These are phyloP conservation scores for Nidula microcarpa DNA, from an alignment of 768 basidiomycete species.

Conservation along the genomic window DNA sequence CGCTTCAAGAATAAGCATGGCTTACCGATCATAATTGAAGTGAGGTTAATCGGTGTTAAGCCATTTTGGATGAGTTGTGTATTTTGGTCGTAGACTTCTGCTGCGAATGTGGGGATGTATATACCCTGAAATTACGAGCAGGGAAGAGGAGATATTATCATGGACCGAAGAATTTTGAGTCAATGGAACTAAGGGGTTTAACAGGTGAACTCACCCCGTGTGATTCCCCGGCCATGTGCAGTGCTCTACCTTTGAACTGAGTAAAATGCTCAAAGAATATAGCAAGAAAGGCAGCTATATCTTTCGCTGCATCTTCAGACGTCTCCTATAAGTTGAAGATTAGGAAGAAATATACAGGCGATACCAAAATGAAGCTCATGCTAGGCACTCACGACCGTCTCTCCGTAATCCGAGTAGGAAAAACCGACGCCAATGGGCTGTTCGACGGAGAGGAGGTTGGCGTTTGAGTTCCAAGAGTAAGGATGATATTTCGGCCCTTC, in stretches of 20 bases:
- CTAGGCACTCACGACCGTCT: constrained; percentile 42
- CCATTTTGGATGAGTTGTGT: constrained; percentile 45
- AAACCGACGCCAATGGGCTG: constrained; percentile 62
- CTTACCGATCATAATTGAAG: constrained; percentile 67
- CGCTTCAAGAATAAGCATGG: neutral
- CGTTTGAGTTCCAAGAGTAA: constrained; percentile 66
- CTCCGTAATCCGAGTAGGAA: constrained; percentile 63
- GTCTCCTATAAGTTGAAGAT: constrained; percentile 38
- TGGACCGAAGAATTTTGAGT: too few species aligned
- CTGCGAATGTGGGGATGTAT: constrained; percentile 72
- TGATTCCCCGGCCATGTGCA: constrained; percentile 72
- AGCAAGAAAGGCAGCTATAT: constrained; percentile 67
- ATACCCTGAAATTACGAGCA: constrained; percentile 43
- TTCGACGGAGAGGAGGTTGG: constrained; percentile 62
- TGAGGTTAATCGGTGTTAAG: constrained; percentile 58
- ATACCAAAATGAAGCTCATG: neutral
- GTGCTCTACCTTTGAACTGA: constrained; percentile 62
- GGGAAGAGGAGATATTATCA: too few species aligned
- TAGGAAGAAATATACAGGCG: neutral
- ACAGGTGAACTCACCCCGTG: constrained; percentile 50
- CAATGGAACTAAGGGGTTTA: neutral
- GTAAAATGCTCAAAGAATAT: constrained; percentile 76
- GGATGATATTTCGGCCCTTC: constrained; percentile 52
- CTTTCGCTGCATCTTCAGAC: constrained; percentile 63
- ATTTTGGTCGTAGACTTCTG: constrained; percentile 77